phyloP scores from a whole-genome alignment of 192 early-diverging fungal species.

The Coemansia sp. region DNA sequence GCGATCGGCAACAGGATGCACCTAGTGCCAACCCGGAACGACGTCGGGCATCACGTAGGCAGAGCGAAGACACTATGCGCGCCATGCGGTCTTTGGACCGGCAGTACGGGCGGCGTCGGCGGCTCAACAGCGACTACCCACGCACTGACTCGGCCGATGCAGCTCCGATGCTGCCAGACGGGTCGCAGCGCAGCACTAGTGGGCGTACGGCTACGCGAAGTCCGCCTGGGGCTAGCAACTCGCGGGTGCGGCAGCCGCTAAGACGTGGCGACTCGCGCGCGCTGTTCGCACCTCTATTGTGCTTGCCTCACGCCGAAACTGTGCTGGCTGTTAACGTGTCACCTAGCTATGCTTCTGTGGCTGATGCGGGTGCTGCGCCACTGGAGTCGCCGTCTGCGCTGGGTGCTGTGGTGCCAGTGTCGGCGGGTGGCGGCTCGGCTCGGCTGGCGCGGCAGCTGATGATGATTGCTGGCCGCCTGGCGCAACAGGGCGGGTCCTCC shows the following conservation, averaged over 20 bases:
- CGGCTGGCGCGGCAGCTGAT: slow-evolving; percentile 35
- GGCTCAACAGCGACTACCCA: slow-evolving; percentile 45
- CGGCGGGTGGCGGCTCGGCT: slow-evolving; percentile 14
- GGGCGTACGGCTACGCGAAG: not conserved
- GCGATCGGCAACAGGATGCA: slow-evolving; percentile 5
- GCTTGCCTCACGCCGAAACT: slow-evolving; percentile 23
- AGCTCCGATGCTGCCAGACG: not conserved
- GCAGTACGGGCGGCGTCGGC: slow-evolving; percentile 51
- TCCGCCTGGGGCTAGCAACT: slow-evolving; percentile 1
- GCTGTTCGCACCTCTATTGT: slow-evolving; percentile 39
- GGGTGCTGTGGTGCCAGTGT: not conserved
- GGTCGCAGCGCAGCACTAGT: slow-evolving; percentile 2
- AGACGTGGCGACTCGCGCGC: slow-evolving; percentile 39
- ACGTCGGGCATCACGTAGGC: slow-evolving; percentile 27
- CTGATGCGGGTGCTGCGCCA: not conserved
- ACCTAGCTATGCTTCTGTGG: not conserved
- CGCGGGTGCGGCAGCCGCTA: slow-evolving; percentile 4
- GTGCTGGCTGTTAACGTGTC: slow-evolving; percentile 6
- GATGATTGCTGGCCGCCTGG: slow-evolving; percentile 22
- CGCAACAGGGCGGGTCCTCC: not conserved
- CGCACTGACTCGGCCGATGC: not conserved
- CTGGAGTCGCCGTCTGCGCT: slow-evolving; percentile 16
- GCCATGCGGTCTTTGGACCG: slow-evolving; percentile 53
- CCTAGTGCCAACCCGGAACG: slow-evolving; percentile 5
- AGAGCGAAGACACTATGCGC: slow-evolving; percentile 51